Conservation (phyloP, 2,329 filamentous ascomycete species). For the Mollisia scopiformis region DNA sequence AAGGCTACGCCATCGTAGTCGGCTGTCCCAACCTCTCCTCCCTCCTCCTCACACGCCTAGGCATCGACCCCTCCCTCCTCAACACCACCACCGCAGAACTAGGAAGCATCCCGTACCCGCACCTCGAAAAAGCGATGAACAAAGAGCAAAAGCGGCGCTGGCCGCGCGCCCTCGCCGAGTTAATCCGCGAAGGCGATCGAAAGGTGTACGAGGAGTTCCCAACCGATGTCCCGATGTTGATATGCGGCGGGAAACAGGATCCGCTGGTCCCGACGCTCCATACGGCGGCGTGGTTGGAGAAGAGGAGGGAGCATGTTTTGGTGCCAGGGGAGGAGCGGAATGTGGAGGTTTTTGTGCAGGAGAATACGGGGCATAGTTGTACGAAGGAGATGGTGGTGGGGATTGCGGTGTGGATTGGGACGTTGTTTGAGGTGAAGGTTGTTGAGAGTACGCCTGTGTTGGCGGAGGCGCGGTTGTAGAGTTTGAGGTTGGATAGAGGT, state of each 20-base stretch:
- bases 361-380: conserved; percentile 26
- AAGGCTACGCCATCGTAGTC: conserved; percentile 22
- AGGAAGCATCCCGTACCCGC: conserved; percentile 7
- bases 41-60: conserved; percentile 19
- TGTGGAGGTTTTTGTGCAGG: conserved; percentile 23
- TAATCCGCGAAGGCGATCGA: conserved; percentile 11
- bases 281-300: conserved; percentile 18
- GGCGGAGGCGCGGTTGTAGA: background rate
- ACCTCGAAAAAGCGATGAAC: conserved; percentile 12
- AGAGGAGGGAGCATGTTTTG: background rate
- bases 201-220: conserved; percentile 18
- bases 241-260: conserved; percentile 20
- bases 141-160: conserved; percentile 15
- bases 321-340: background rate
- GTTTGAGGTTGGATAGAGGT: background rate
- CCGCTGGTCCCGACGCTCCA: conserved; percentile 15
- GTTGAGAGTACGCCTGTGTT: background rate
- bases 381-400: conserved; percentile 24
- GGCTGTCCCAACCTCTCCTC: conserved; percentile 19
- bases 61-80: conserved; percentile 8
- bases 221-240: conserved; percentile 15
- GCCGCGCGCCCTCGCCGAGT: conserved; percentile 8
- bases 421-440: conserved; percentile 6
- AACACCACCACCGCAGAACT: conserved; percentile 5
- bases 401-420: conserved; percentile 20